phyloP scores from a whole-genome alignment of 2,329 filamentous ascomycete genomes.

The Xylaria sp. region DNA sequence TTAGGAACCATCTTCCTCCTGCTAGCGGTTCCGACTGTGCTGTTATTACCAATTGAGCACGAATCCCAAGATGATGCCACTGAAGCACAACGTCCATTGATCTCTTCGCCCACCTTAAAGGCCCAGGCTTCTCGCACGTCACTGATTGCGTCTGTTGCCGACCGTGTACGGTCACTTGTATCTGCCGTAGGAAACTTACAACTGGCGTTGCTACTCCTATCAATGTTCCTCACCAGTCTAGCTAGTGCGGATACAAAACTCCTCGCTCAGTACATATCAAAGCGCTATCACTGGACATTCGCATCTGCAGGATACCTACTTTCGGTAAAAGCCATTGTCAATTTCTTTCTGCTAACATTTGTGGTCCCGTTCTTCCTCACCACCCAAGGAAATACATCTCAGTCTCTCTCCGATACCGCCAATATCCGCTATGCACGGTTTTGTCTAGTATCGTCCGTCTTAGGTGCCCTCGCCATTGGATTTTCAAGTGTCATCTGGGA shows the following conservation, averaged over 20 bases:
- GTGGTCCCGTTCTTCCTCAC: slow-evolving; percentile 54
- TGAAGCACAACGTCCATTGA: slow-evolving; percentile 53
- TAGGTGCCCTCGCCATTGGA: slow-evolving; percentile 57
- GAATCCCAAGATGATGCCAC: slow-evolving; percentile 17
- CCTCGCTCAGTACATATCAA: slow-evolving; percentile 62
- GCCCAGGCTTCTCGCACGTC: slow-evolving; percentile 46
- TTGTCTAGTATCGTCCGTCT: slow-evolving; percentile 53
- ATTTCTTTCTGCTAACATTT: slow-evolving; percentile 57
- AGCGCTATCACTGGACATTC: slow-evolving; percentile 59
- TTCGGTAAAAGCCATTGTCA: slow-evolving; percentile 60
- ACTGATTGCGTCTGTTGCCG: slow-evolving; percentile 39
- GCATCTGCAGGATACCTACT: slow-evolving; percentile 59
- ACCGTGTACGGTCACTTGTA: slow-evolving; percentile 48
- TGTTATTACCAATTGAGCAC: slow-evolving; percentile 43
- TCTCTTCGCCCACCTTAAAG: slow-evolving; percentile 54
- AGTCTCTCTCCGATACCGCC: slow-evolving; percentile 44
- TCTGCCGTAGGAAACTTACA: slow-evolving; percentile 54
- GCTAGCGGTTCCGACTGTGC: slow-evolving; percentile 49
- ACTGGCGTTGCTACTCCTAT: slow-evolving; percentile 56
- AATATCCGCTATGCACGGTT: slow-evolving; percentile 51
- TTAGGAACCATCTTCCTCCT: slow-evolving; percentile 53
- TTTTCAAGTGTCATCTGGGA: slow-evolving; percentile 53
- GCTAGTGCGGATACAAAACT: slow-evolving; percentile 63
- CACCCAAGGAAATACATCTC: slow-evolving; percentile 36
- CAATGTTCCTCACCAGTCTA: slow-evolving; percentile 57